These are phyloP conservation scores for Delonix regia DNA, from an alignment of 306 rosid species.

Conservation along the genomic window DNA sequence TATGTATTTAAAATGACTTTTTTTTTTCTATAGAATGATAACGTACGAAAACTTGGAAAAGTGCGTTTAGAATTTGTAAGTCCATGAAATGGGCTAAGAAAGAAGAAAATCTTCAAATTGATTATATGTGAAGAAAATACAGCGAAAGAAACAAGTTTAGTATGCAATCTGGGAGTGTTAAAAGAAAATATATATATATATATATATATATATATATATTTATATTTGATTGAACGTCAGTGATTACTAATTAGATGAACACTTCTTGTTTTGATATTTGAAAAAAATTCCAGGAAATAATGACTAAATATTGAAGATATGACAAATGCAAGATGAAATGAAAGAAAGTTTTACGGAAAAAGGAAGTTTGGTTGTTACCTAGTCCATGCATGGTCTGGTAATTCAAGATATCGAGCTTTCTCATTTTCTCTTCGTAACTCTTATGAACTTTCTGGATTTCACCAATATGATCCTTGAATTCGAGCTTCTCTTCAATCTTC, in stretches of 20 bases:
- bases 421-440: slow-evolving; percentile 59
- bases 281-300: background rate
- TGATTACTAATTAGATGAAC: background rate
- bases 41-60: background rate
- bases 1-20: background rate
- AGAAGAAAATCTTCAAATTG: background rate
- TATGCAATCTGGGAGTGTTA: background rate
- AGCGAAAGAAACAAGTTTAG: background rate
- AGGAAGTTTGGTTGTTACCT: slow-evolving; percentile 47
- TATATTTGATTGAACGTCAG: background rate
- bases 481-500: slow-evolving; percentile 56
- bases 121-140: background rate
- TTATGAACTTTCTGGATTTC: slow-evolving; percentile 66
- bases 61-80: too few species aligned
- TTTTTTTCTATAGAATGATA: background rate
- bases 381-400: slow-evolving; percentile 75
- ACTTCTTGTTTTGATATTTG: background rate
- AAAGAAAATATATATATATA: background rate
- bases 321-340: background rate
- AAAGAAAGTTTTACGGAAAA: background rate
- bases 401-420: slow-evolving; percentile 75
- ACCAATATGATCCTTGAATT: slow-evolving; percentile 55
- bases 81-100: too few species aligned
- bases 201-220: too few species aligned
- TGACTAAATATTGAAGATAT: background rate